Evolutionary conservation across 768 basidiomycete genomes (phyloP).

Genomic region (Thelephora aurantiotincta): DNA sequence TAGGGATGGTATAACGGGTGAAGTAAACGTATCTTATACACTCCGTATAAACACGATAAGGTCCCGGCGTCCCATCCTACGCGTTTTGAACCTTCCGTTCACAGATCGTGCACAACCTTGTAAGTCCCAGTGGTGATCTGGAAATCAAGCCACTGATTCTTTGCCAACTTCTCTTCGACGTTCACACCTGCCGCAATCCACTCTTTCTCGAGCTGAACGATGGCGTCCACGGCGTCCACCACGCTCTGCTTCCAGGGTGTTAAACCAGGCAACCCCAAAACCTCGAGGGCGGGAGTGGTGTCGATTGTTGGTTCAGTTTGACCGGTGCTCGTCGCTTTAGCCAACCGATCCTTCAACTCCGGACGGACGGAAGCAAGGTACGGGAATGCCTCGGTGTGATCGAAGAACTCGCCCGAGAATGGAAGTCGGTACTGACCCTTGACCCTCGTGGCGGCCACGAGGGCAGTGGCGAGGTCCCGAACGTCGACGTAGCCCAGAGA

Average conservation of each 20-base stretch:
- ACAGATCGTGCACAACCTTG: too few relatives aligned
- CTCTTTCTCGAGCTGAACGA: slow-evolving; percentile 8
- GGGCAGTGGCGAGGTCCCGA: slow-evolving; percentile 17
- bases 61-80: too few relatives aligned
- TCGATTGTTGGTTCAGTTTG: slow-evolving; percentile 3
- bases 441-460: slow-evolving; percentile 11
- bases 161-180: background rate
- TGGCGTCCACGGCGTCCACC: slow-evolving; percentile 7
- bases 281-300: slow-evolving; percentile 5
- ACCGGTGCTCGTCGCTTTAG: slow-evolving; percentile 1
- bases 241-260: slow-evolving; percentile 8
- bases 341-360: slow-evolving; percentile 12
- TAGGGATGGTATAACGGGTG: too few relatives aligned
- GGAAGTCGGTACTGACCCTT: slow-evolving; percentile 5
- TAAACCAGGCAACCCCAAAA: slow-evolving; percentile 8
- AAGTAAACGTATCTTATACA: too few relatives aligned
- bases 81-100: too few relatives aligned
- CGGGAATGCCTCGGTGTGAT: slow-evolving; percentile 6
- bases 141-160: too few relatives aligned
- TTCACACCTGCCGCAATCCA: slow-evolving; percentile 5
- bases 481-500: slow-evolving; percentile 17
- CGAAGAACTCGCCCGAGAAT: background rate
- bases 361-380: slow-evolving; percentile 12
- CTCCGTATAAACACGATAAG: too few relatives aligned
- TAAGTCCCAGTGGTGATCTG: too few relatives aligned